Evolutionary conservation across 2,329 filamentous ascomycete species (phyloP).

Genomic region (Alternaria ethzedia): DNA sequence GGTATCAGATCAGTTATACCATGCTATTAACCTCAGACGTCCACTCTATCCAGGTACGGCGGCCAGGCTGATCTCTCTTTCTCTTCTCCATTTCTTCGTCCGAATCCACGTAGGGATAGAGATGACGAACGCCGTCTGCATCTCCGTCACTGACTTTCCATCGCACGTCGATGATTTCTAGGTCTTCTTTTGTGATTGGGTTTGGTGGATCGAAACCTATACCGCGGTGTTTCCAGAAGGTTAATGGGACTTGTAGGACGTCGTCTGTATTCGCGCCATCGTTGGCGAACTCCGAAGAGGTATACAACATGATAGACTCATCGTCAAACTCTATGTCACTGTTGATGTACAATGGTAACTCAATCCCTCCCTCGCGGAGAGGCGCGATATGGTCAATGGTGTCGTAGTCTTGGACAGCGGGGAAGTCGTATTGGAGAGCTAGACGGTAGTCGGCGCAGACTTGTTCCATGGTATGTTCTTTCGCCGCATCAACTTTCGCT

Average conservation of each 20-base stretch:
- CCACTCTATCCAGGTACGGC: neutral
- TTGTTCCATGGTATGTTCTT: neutral
- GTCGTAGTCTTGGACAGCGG: neutral
- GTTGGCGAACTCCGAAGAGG: neutral
- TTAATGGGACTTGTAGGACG: neutral
- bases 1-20: neutral
- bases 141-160: conserved; percentile 1
- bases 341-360: neutral
- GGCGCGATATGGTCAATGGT: neutral
- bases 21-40: neutral
- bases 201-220: neutral
- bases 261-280: neutral
- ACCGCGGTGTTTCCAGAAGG: neutral
- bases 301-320: conserved; percentile 9
- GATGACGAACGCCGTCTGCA: neutral
- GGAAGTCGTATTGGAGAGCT: neutral
- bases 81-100: neutral
- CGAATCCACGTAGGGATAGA: neutral
- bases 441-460: conserved; percentile 4
- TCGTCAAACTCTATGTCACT: conserved; percentile 2
- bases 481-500: neutral
- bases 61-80: neutral
- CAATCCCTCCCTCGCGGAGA: neutral
- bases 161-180: neutral
- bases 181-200: neutral